Percentiles rank a stretch among this genome's conserved stretches.
Conservation (phyloP, 768 basidiomycete species). For the Boletus pseudopeckii region DNA sequence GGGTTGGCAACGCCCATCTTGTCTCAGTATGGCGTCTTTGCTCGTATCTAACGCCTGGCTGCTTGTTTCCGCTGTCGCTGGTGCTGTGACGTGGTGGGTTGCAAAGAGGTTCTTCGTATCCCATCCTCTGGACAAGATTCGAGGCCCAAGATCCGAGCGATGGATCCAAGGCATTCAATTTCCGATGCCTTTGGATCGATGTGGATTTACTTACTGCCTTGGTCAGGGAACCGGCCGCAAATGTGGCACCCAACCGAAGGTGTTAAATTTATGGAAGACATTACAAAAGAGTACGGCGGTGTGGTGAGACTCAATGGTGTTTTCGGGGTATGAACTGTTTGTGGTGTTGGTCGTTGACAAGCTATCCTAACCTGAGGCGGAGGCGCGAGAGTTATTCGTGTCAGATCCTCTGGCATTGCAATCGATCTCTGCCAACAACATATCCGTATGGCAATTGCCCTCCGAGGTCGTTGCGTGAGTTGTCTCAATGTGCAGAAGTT, state of each 20-base stretch:
- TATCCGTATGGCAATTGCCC: constrained; percentile 2
- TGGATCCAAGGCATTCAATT: not conserved
- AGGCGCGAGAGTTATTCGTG: constrained; percentile 1
- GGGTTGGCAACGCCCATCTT: not conserved
- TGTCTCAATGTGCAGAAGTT: not conserved
- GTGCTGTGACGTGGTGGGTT: not conserved
- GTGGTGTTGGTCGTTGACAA: not conserved
- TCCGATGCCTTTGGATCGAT: too few species aligned
- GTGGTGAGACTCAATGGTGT: not conserved
- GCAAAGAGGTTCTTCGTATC: not conserved
- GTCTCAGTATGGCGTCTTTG: not conserved
- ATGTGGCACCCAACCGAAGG: constrained; percentile 1
- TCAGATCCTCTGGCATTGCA: constrained; percentile 3
- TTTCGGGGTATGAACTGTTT: not conserved
- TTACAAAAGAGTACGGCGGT: not conserved
- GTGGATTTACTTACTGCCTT: not conserved
- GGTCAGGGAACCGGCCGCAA: not conserved
- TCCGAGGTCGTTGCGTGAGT: constrained; percentile 1
- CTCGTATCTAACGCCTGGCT: not conserved
- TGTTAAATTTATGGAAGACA: not conserved
- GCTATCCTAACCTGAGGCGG: not conserved
- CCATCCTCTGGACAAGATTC: not conserved
- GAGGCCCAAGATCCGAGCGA: not conserved
- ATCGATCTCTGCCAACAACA: not conserved
- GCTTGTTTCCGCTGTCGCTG: not conserved